phyloP scores from a whole-genome alignment of 140 eudicot genomes.

The Senecio squalidus region DNA sequence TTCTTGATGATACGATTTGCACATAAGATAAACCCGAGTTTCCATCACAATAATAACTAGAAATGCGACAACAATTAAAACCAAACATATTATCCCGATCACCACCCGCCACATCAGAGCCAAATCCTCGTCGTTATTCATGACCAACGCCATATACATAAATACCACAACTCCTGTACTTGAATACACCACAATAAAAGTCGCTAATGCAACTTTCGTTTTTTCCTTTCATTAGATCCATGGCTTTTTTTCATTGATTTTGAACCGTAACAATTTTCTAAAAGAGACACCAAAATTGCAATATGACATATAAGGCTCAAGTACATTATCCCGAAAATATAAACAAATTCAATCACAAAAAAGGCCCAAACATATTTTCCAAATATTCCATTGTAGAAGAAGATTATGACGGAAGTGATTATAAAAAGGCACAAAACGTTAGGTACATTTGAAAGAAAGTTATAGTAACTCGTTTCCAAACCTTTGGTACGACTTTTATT shows the following conservation, averaged over 20 bases:
- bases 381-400: slow-evolving; percentile 23
- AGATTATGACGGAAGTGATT: slow-evolving; percentile 11
- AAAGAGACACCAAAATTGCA: slow-evolving; percentile 33
- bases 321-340: slow-evolving; percentile 11
- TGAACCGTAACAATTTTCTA: slow-evolving; percentile 30
- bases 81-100: slow-evolving; percentile 9
- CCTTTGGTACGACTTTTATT: slow-evolving; percentile 38
- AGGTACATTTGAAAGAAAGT: too few species aligned
- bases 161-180: neutral
- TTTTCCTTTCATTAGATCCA: slow-evolving; percentile 29
- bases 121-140: neutral
- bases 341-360: neutral
- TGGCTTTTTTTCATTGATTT: slow-evolving; percentile 26
- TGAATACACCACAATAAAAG: neutral
- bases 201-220: neutral
- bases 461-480: slow-evolving; percentile 38
- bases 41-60: slow-evolving; percentile 7
- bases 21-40: slow-evolving; percentile 15
- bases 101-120: neutral
- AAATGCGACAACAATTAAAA: neutral
- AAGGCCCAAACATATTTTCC: neutral
- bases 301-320: slow-evolving; percentile 30
- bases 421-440: too few species aligned
- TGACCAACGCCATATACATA: slow-evolving; percentile 1
- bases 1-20: slow-evolving; percentile 22